Evolutionary conservation across 257 asterid genomes (phyloP), one percentile per base, ranked within the genome.

Genomic region (Petunia axillaris): DNA sequence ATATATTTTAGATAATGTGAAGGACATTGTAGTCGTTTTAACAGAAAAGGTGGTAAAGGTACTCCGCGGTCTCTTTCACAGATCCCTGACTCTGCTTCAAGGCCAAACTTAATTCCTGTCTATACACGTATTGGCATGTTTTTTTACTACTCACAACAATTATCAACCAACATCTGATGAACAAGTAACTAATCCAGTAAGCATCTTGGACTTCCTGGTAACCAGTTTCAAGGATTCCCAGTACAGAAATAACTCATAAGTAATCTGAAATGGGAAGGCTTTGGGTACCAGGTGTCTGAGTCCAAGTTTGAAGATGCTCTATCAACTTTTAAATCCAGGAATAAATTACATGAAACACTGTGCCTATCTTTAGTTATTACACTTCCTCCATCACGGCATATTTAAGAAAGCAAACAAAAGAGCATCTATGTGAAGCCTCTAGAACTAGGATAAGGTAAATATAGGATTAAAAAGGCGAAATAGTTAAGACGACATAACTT

Each of bases 311-410:
- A 10, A 48, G 60, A 35, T 48, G 5, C 60, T 46, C 16, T 25
- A 8, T 46, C n/a, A 70, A 46, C 57, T 10, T 48, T 71, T 10
- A 71, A 48, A 5, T 25, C 77, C 43, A 71, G 77, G 41, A 71
- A 71, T 10, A 35, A 9, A 71, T 71, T 11, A 46, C 40, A 71
- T 71, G 77, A 71, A 71, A 60, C 35, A 70, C 60, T 48, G 77
- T 71, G 6, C 35, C 43, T 38, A 10, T 71, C 77, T 10, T 71
- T 48, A 48, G 44, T 10, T 48, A 8, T 71, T 48, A 48, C 46
- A 25, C 60, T 71, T 71, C 60, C 46, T 71, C 36, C 60, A 71
- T 71, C 36, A 35, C 8, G 35, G 60, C 60, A 16, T 64, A 64
- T 11, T 64, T 16, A 4, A 39, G 43, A 25, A 25, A 25, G 25